A percentile compares a stretch with the other conserved stretches of the same genome.
Conservation (phyloP, 768 basidiomycete genomes). For the Pisolithus albus region DNA sequence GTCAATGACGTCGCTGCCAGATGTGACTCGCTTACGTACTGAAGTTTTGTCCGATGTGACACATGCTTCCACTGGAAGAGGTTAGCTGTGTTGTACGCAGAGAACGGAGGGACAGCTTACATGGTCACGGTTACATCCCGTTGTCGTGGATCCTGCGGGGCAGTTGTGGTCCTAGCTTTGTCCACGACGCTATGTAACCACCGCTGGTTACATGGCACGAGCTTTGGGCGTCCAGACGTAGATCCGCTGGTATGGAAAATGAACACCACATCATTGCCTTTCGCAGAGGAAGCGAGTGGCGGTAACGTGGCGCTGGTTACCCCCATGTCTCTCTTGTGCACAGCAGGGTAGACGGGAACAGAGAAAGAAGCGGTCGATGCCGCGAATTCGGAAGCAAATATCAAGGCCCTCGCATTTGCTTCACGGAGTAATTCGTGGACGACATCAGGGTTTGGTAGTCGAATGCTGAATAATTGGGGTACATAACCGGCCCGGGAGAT, state of each 20-base stretch:
- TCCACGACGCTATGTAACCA: constrained; percentile 57
- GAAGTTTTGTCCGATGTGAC: constrained; percentile 72
- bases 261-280: constrained; percentile 45
- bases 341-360: constrained; percentile 42
- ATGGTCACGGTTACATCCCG: constrained; percentile 71
- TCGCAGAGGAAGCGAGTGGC: constrained; percentile 29
- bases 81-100: constrained; percentile 22
- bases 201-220: constrained; percentile 61
- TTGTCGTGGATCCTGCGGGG: constrained; percentile 40
- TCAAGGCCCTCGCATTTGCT: constrained; percentile 55
- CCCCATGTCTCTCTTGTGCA: constrained; percentile 34
- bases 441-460: constrained; percentile 66
- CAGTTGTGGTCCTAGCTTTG: constrained; percentile 52
- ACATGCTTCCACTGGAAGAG: constrained; percentile 67
- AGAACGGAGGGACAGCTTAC: constrained; percentile 37
- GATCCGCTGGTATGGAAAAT: constrained; percentile 80
- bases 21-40: constrained; percentile 40
- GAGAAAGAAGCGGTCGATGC: constrained; percentile 38
- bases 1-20: constrained; percentile 15
- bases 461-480: constrained; percentile 71
- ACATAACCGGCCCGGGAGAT: constrained; percentile 71
- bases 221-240: constrained; percentile 77
- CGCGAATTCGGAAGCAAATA: constrained; percentile 55
- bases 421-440: constrained; percentile 62
- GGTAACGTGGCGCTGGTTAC: constrained; percentile 36